phyloP scores from a whole-genome alignment of 2,329 filamentous ascomycete species.

The Aspergillus sp. region DNA sequence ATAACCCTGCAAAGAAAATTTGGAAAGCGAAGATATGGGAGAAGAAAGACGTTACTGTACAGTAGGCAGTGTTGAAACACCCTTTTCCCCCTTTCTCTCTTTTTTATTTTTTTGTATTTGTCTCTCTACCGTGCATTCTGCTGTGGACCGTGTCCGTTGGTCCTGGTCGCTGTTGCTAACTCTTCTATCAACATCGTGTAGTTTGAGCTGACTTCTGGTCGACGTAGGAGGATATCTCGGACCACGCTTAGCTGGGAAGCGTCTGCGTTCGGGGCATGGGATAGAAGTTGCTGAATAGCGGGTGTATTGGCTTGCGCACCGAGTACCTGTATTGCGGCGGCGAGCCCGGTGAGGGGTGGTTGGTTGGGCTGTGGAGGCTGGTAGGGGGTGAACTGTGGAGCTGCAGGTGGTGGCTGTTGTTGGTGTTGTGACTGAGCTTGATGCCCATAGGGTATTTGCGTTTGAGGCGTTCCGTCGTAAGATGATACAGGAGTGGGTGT shows the following conservation, averaged over 20 bases:
- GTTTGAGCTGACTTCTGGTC: conserved; percentile 67
- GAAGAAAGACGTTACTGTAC: conserved; percentile 19
- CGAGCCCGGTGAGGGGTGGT: conserved; percentile 50
- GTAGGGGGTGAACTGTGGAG: conserved; percentile 31
- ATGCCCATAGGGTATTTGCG: conserved; percentile 23
- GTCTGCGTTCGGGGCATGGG: conserved; percentile 68
- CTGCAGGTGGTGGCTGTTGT: conserved; percentile 17
- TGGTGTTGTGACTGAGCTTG: conserved; percentile 19
- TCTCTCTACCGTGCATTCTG: conserved; percentile 19
- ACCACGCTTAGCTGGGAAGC: conserved; percentile 75
- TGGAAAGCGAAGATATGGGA: neutral
- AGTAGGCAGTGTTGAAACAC: conserved; percentile 13
- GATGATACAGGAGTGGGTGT: conserved; percentile 28
- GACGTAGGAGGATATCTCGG: conserved; percentile 65
- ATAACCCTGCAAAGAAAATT: neutral
- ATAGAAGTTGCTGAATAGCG: conserved; percentile 69
- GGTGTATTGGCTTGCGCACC: conserved; percentile 64
- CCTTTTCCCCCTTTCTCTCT: no score
- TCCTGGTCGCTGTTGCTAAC: conserved; percentile 37
- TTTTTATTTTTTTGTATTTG: no score
- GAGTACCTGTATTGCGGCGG: conserved; percentile 63
- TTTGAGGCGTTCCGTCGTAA: conserved; percentile 18
- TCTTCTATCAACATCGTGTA: conserved; percentile 46
- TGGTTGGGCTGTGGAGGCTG: conserved; percentile 20
- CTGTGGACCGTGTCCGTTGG: conserved; percentile 33